Conservation (phyloP, 2,329 filamentous ascomycete species). For the Colletotrichum truncatum region DNA sequence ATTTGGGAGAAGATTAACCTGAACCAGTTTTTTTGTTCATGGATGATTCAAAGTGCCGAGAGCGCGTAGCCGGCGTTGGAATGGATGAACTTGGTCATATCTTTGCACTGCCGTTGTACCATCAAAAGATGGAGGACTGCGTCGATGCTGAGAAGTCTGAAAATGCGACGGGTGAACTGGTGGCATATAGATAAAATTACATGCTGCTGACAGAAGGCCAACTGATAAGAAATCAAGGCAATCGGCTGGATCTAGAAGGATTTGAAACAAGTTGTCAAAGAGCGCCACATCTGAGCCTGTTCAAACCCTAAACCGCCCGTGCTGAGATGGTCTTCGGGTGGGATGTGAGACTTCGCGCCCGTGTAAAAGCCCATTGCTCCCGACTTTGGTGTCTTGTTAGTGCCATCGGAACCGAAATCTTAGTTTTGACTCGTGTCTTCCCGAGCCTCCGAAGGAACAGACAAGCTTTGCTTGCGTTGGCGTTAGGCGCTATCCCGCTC, state of each 20-base stretch:
- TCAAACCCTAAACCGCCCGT: neutral
- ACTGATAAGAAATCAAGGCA: neutral
- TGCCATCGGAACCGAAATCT: constrained; percentile 20
- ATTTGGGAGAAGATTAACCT: constrained; percentile 1
- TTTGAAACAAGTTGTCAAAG: neutral
- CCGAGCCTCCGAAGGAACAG: constrained; percentile 6
- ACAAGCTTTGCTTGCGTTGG: neutral
- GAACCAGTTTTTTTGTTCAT: constrained; percentile 12
- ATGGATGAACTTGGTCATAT: neutral
- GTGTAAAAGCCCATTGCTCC: constrained; percentile 10
- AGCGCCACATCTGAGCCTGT: neutral
- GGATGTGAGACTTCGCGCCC: neutral
- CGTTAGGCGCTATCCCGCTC: neutral
- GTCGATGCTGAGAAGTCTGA: neutral
- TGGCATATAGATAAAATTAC: neutral
- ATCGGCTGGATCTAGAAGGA: constrained; percentile 14
- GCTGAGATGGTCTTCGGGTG: constrained; percentile 3
- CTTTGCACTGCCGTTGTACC: neutral
- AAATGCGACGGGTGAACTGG: neutral
- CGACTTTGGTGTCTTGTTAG: neutral
- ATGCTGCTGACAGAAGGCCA: constrained; percentile 20
- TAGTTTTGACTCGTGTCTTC: neutral
- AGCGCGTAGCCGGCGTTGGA: neutral
- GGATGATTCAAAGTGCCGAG: neutral
- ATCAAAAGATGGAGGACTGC: neutral